These are phyloP conservation scores for Vigna reflexopilosa DNA, from an alignment of 306 rosid species.

Conservation along the genomic window DNA sequence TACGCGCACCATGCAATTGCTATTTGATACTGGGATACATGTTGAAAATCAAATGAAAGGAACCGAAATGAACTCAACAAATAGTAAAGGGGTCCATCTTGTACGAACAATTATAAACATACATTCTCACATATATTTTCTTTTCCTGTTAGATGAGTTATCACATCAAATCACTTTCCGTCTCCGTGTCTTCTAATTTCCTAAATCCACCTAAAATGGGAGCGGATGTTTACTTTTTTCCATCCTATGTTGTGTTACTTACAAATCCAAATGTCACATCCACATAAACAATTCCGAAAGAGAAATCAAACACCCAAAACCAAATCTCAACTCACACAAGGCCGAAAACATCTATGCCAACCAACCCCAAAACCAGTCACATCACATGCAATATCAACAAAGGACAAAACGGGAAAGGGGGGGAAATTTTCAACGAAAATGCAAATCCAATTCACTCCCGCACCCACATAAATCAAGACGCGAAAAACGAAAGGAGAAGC, in stretches of 20 bases:
- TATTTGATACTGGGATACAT: not conserved
- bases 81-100: not conserved
- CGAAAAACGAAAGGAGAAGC: not conserved
- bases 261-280: slow-evolving; percentile 29
- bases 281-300: slow-evolving; percentile 27
- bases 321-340: slow-evolving; percentile 6
- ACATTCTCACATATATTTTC: not conserved
- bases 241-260: slow-evolving; percentile 5
- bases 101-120: not conserved
- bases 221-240: not conserved
- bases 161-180: not conserved
- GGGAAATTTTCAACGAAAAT: not conserved
- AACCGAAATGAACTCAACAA: not conserved
- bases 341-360: not conserved
- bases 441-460: not conserved
- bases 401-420: slow-evolving; percentile 20
- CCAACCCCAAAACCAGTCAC: not conserved
- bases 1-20: not conserved
- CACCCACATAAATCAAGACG: slow-evolving; percentile 28
- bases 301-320: slow-evolving; percentile 31
- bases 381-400: slow-evolving; percentile 10
- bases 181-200: not conserved
- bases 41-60: not conserved
- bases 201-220: not conserved
- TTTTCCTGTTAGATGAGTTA: not conserved